phyloP scores from a whole-genome alignment of 2,329 filamentous ascomycete genomes.

The Westerdykella aurantiaca region DNA sequence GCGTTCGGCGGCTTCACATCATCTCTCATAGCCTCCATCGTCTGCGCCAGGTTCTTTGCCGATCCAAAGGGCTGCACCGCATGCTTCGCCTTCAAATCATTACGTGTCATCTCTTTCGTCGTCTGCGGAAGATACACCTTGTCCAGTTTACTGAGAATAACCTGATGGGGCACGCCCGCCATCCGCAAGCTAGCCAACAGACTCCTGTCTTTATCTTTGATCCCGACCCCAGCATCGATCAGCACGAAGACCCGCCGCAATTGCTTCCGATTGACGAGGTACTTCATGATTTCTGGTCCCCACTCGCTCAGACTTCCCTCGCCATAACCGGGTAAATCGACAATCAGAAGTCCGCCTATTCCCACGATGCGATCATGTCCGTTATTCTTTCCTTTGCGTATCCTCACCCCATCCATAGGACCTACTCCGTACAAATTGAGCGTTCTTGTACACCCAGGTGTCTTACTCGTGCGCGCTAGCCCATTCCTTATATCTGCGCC shows the following conservation, averaged over 20 bases:
- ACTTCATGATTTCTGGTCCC: conserved; percentile 64
- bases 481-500: conserved; percentile 35
- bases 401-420: conserved; percentile 17
- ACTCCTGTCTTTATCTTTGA: conserved; percentile 56
- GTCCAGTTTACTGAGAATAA: conserved; percentile 63
- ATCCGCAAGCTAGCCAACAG: conserved; percentile 53
- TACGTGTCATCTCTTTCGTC: conserved; percentile 10
- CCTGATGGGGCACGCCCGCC: conserved; percentile 56
- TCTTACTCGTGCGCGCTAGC: conserved; percentile 47
- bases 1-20: conserved; percentile 31
- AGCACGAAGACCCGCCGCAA: conserved; percentile 59
- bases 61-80: conserved; percentile 29
- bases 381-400: conserved; percentile 19
- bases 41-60: conserved; percentile 40
- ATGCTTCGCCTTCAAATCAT: conserved; percentile 9
- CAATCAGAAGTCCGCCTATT: conserved; percentile 48
- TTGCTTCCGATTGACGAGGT: conserved; percentile 57
- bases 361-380: conserved; percentile 34
- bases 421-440: conserved; percentile 63
- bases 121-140: conserved; percentile 25
- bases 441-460: conserved; percentile 56
- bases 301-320: conserved; percentile 56
- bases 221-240: conserved; percentile 57
- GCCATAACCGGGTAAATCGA: conserved; percentile 70
- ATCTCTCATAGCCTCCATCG: conserved; percentile 33